Conservation (phyloP, 306 rosid species). For the Alnus glutinosa region DNA sequence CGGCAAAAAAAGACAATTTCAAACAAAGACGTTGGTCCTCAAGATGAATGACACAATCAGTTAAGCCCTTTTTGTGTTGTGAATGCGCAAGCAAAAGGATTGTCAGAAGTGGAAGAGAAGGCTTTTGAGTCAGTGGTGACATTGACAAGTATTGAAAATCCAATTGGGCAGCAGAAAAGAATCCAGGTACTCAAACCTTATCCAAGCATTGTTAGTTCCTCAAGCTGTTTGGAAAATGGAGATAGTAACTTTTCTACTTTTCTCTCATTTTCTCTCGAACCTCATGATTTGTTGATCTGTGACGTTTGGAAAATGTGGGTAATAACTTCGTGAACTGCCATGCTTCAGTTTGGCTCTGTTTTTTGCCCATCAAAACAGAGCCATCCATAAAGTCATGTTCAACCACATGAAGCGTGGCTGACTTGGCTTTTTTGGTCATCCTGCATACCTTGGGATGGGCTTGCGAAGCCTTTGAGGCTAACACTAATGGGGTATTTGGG, state of each 20-base stretch:
- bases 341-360: too few species aligned
- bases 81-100: conserved; percentile 23
- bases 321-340: too few species aligned
- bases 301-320: too few species aligned
- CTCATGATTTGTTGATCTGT: too few species aligned
- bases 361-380: too few species aligned
- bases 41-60: neutral
- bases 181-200: conserved; percentile 16
- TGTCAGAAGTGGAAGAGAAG: conserved; percentile 16
- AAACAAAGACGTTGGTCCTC: neutral
- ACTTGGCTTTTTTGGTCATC: too few species aligned
- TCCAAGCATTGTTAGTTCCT: conserved; percentile 21
- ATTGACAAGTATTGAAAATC: conserved; percentile 19
- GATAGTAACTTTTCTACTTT: too few species aligned
- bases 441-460: conserved; percentile 10
- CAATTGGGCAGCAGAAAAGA: conserved; percentile 27
- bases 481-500: conserved; percentile 61
- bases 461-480: conserved; percentile 35
- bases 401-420: too few species aligned
- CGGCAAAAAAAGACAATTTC: conserved; percentile 6
- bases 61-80: conserved; percentile 17
- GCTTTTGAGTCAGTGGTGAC: neutral
- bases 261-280: too few species aligned
- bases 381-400: too few species aligned
- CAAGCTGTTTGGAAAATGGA: neutral